Conservation (phyloP, 2,329 filamentous ascomycete species). For the Botrytis deweyae region DNA sequence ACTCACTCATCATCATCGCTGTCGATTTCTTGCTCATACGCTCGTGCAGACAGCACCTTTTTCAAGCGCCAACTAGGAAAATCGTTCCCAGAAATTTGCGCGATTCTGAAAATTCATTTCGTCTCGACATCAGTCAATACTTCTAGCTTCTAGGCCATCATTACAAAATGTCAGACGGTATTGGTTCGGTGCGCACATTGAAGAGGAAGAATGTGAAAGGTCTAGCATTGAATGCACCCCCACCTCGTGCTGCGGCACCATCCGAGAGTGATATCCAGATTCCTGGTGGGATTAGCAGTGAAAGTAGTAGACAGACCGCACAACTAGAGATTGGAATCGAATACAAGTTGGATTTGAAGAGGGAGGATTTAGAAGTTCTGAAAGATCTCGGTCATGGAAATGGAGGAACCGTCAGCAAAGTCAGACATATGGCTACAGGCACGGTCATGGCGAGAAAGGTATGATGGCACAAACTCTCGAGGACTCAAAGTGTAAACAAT, state of each 20-base stretch:
- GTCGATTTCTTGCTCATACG: constrained; percentile 1
- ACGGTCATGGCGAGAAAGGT: constrained; percentile 99
- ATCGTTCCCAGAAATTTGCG: constrained; percentile 16
- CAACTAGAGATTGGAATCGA: constrained; percentile 94
- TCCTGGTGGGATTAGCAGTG: constrained; percentile 58
- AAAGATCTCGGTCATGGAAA: constrained; percentile 96
- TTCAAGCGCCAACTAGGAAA: constrained; percentile 17
- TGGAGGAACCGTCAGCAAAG: constrained; percentile 97
- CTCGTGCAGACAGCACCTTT: constrained; percentile 14
- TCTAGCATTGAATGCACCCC: constrained; percentile 77
- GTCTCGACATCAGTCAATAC: not conserved
- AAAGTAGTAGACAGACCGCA: constrained; percentile 58
- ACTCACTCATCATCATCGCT: constrained; percentile 1
- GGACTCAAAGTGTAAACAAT: not conserved
- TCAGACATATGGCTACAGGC: constrained; percentile 90
- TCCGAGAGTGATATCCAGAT: constrained; percentile 69
- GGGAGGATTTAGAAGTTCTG: constrained; percentile 87
- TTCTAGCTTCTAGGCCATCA: constrained; percentile 3
- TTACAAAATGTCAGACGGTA: constrained; percentile 52
- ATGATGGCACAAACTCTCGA: constrained; percentile 29
- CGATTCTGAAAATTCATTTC: constrained; percentile 12
- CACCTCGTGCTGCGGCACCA: constrained; percentile 69
- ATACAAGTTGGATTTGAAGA: constrained; percentile 88
- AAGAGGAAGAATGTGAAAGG: constrained; percentile 99
- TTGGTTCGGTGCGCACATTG: constrained; percentile 75